Base-by-base conservation (phyloP, 2,329 filamentous ascomycete species). In the Colletotrichum tropicicola region DNA sequence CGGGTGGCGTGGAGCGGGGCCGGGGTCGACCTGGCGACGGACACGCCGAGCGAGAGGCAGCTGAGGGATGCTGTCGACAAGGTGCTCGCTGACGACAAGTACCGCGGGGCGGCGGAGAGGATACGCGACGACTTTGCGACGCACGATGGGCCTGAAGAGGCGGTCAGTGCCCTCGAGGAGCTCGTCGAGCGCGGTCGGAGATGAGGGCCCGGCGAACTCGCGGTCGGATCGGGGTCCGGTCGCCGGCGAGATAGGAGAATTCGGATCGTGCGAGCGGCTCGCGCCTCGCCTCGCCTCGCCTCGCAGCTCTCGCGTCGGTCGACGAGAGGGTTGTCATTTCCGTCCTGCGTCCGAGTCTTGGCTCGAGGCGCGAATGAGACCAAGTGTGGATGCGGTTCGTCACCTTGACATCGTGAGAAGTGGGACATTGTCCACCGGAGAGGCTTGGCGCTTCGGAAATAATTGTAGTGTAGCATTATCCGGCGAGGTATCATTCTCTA, bases 1-100 rank as follows among this genome's bases (percentile, higher is more conserved):
- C 56, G 70, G 8, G 70, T 72, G 8, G 68, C 68, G 8, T 68
- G 67, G 69, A 65, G 62, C 4, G 70, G 69, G 13, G 70, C 68
- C 1, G 70, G 68, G 17, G 59, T 72, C 35, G 69, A 71, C 37
- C 56, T 70, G 5, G 47, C 41, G 3, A 70, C 69, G 0, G 55
- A 55, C 9, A 60, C 52, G 23, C 70, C 70, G 1, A 37, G 53
- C 2, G 59, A 53, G 9, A 37, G 35, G 13, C 47, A 58, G 2
- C 47, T 70, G 2, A 44, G 61, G 8, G 53, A 35, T 1, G 70
- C 70, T 3, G 45, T 65, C 6, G 17, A 4, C 1, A 39, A n/a
- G 3, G 5, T 62, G 3, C 0, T 65, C 1, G 19, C 27, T 4
- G 43, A 65, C 6, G 58, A 44, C 3, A 56, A 15, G 10, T 65